Evolutionary conservation across 495 filamentous ascomycete species (phyloP).

Genomic region (Lophiotrema nucula): DNA sequence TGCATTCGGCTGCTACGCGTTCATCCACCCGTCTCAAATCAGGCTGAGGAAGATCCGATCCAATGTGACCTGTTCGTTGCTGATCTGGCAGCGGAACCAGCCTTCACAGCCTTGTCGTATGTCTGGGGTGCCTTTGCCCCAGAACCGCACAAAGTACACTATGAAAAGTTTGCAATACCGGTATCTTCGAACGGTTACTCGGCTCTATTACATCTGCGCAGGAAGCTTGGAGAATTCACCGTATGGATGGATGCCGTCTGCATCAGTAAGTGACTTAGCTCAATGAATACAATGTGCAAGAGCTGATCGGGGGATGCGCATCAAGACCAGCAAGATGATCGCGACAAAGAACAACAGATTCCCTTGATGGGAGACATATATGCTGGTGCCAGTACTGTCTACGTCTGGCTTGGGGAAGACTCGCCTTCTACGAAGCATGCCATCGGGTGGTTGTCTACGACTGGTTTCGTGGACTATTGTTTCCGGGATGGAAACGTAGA

Average conservation of each 20-base stretch:
- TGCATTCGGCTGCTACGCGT: background rate
- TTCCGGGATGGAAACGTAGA: background rate
- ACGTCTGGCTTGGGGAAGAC: slow-evolving; percentile 7
- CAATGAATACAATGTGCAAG: no score
- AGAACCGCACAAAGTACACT: background rate
- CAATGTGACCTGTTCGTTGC: background rate
- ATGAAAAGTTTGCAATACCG: background rate
- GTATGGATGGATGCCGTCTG: no score
- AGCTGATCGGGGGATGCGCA: no score
- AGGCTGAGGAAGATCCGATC: background rate
- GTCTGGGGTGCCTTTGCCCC: slow-evolving; percentile 8
- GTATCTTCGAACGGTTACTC: slow-evolving; percentile 3
- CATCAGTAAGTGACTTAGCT: no score
- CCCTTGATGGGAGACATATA: slow-evolving; percentile 14
- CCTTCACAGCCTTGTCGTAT: slow-evolving; percentile 3
- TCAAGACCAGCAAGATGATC: no score
- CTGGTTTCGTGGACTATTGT: background rate
- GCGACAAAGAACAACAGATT: slow-evolving; percentile 5
- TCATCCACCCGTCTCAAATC: background rate
- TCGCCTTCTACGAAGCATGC: background rate
- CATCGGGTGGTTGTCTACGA: background rate
- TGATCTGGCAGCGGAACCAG: background rate
- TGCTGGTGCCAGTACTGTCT: background rate
- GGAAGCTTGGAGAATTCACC: slow-evolving; percentile 8
- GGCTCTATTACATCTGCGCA: slow-evolving; percentile 1